Evolutionary conservation across 352 stramenopile species (phyloP), one percentile per base, ranked within the genome.

Genomic region (Pythium volutum): DNA sequence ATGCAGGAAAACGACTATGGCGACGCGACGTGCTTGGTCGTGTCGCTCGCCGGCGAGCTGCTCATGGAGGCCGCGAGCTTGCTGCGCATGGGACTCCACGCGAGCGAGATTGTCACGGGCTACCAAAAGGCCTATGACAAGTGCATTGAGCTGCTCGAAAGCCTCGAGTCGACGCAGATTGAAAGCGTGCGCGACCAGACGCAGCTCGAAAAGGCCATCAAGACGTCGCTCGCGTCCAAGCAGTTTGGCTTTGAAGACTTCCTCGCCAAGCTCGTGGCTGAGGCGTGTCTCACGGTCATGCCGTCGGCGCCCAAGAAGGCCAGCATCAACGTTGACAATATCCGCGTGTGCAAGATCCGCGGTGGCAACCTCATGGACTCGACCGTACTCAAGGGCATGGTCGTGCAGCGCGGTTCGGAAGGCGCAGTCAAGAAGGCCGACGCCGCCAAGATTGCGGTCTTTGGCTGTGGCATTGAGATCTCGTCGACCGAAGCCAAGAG

Each of bases 1-100:
- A 98, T 98, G 92, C 97, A 99, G 89, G 95, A 99, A 75, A 95
- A 96, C 66, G 97, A 99, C 80, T 96, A 84, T 52, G 84, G 87
- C 41, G 97, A 99, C 69, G 96, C 88, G 42, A 99, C 97, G 47
- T 99, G 98, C 67, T 86, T 99, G 60, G 88, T 97, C 34, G 94
- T 99, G 20, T 95, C 87, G 16, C 97, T 99, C 73, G 97, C 96
- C 0, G 97, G 97, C 20, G 97, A 99, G 75, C 77, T 99, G 66
- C 84, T 99, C 20, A 89, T 96, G 68, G 87, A 98, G 71, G 97
- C 97, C 23, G 88, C 96, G 62, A 96, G 97, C 67, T 79, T 99
- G 58, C 87, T 99, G 70, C 89, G 93, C 64, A 98, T 96, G 85
- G 97, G 97, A n/a, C 87, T 99, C 55, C 97, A 99, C 73, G 94